phyloP scores from a whole-genome alignment of 78 protist species.

The Dictyostelium brefeldianum region DNA sequence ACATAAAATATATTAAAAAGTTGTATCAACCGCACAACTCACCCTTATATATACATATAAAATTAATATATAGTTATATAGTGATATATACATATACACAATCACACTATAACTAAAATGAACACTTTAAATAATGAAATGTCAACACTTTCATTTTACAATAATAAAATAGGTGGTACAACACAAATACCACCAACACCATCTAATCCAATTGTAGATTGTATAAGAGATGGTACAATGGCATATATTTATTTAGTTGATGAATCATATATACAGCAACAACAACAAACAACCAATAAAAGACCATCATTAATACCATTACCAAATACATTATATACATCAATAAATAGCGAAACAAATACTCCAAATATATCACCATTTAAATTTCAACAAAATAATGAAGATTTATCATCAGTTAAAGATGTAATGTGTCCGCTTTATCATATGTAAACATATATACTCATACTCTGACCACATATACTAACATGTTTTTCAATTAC shows the following conservation, averaged over 20 bases:
- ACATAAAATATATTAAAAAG: no score
- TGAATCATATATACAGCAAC: constrained; percentile 9
- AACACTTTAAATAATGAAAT: background rate
- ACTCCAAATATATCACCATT: constrained; percentile 37
- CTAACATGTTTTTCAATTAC: no score
- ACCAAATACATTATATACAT: background rate
- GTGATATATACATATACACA: no score
- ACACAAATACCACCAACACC: background rate
- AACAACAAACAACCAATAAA: background rate
- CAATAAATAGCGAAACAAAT: background rate
- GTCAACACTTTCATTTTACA: background rate
- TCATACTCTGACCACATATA: no score
- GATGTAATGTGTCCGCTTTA: constrained; percentile 58
- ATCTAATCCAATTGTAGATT: constrained; percentile 12
- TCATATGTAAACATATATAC: background rate
- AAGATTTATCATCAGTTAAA: constrained; percentile 31
- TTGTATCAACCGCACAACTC: no score
- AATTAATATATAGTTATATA: no score
- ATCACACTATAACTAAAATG: no score
- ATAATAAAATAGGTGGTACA: background rate
- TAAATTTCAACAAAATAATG: constrained; percentile 13
- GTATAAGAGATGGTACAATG: constrained; percentile 54
- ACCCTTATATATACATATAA: no score
- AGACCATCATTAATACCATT: background rate
- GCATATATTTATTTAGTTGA: constrained; percentile 70